These are phyloP conservation scores for Yarrowia sp. DNA, from an alignment of 805 yeast genomes.

Conservation along the genomic window DNA sequence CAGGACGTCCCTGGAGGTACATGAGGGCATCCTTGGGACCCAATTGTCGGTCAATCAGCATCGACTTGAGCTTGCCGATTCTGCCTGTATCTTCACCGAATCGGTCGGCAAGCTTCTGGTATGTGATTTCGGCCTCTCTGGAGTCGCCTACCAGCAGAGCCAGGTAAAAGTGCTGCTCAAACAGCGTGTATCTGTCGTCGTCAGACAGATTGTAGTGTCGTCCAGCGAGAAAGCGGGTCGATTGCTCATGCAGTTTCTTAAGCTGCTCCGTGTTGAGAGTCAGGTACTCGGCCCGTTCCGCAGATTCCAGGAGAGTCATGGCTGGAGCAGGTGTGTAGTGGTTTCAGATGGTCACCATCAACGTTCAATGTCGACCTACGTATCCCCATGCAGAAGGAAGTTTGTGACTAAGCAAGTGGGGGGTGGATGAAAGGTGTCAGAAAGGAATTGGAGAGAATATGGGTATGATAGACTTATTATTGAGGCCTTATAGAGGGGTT, in stretches of 20 bases:
- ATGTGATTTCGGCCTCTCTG: constrained; percentile 68
- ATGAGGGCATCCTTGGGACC: constrained; percentile 51
- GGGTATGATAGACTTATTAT: too few species aligned
- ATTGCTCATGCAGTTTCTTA: constrained; percentile 54
- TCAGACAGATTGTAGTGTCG: constrained; percentile 51
- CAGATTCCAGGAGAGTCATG: constrained; percentile 15
- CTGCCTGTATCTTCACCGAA: constrained; percentile 66
- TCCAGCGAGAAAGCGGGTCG: constrained; percentile 51
- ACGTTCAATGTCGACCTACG: constrained; percentile 3
- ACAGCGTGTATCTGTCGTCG: constrained; percentile 60
- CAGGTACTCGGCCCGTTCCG: constrained; percentile 52
- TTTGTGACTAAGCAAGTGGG: not conserved
- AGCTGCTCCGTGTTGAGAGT: constrained; percentile 58
- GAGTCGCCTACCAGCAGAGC: constrained; percentile 69
- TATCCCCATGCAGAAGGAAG: not conserved
- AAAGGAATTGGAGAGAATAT: too few species aligned
- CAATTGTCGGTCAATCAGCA: constrained; percentile 64
- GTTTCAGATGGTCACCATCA: not conserved
- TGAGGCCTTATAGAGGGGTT: too few species aligned
- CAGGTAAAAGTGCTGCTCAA: constrained; percentile 76
- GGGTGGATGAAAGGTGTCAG: too few species aligned
- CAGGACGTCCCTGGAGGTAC: constrained; percentile 51
- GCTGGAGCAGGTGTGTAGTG: not conserved
- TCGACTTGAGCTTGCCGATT: constrained; percentile 60
- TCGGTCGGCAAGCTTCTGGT: constrained; percentile 71